Conservation (phyloP, 2,329 filamentous ascomycete genomes). For the Colletotrichum limetticola region DNA sequence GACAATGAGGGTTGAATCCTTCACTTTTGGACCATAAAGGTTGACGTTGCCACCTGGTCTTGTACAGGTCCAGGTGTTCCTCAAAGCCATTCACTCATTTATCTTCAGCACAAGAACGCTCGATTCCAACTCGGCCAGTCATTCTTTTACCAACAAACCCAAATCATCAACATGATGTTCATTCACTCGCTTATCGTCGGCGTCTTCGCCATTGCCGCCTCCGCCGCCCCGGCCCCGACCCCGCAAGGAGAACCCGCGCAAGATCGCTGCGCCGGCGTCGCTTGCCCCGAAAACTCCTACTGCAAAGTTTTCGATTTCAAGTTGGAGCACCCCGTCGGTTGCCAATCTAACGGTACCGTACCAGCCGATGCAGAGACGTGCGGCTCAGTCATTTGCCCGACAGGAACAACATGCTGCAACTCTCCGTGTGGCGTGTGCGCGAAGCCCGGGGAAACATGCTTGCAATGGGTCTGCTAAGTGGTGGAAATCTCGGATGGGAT, state of each 20-base stretch:
- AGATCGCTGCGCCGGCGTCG: conserved; percentile 20
- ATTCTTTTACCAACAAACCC: conserved; percentile 6
- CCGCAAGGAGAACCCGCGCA: conserved; percentile 2
- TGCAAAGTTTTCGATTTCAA: conserved; percentile 28
- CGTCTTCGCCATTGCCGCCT: neutral
- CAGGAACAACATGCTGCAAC: conserved; percentile 38
- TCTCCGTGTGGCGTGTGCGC: conserved; percentile 35
- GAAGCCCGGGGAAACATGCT: conserved; percentile 25
- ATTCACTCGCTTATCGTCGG: conserved; percentile 10
- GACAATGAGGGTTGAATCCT: neutral
- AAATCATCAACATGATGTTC: conserved; percentile 17
- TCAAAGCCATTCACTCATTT: neutral
- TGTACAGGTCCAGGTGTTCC: neutral
- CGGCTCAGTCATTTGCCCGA: conserved; percentile 26
- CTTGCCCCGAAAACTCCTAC: conserved; percentile 16
- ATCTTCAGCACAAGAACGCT: neutral
- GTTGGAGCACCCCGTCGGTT: conserved; percentile 19
- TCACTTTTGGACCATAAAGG: conserved; percentile 9
- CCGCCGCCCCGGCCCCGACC: neutral
- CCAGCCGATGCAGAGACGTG: conserved; percentile 6
- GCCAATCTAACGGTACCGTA: conserved; percentile 22
- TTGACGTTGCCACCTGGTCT: neutral
- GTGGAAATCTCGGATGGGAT: no score
- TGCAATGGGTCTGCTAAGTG: conserved; percentile 29
- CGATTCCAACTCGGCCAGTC: conserved; percentile 1